These are phyloP conservation scores for Bipolaris cookei DNA, from an alignment of 2,329 filamentous ascomycete genomes.

Conservation along the genomic window DNA sequence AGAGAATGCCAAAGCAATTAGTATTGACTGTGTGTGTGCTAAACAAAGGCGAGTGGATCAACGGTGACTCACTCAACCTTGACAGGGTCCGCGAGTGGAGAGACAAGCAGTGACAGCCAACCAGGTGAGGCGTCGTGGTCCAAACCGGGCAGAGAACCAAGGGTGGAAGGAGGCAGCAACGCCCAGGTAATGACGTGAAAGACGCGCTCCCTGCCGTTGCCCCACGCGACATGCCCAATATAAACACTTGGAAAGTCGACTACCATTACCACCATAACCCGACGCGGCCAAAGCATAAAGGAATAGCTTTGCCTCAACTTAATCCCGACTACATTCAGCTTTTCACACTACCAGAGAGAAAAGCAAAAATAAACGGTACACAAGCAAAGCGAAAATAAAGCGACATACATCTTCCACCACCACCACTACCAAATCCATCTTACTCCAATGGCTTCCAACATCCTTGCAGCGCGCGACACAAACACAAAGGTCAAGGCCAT, in stretches of 20 bases:
- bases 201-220: constrained; percentile 19
- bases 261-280: constrained; percentile 10
- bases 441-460: constrained; percentile 61
- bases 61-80: constrained; percentile 9
- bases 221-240: constrained; percentile 15
- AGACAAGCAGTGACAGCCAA: constrained; percentile 1
- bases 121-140: background rate
- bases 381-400: background rate
- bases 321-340: background rate
- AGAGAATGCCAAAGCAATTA: constrained; percentile 13
- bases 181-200: constrained; percentile 17
- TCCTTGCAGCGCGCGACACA: constrained; percentile 70
- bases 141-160: background rate
- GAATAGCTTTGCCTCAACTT: background rate
- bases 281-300: background rate
- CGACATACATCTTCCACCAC: background rate
- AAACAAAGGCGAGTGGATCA: constrained; percentile 1
- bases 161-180: background rate
- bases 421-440: background rate
- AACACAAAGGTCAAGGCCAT: constrained; percentile 57
- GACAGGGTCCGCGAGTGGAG: background rate
- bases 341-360: background rate
- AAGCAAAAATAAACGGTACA: background rate
- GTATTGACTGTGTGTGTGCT: constrained; percentile 4
- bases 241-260: constrained; percentile 16